Percentiles rank a stretch among this genome's conserved stretches.
Conservation (phyloP, 768 basidiomycete genomes). For the Termitomyces sp. region DNA sequence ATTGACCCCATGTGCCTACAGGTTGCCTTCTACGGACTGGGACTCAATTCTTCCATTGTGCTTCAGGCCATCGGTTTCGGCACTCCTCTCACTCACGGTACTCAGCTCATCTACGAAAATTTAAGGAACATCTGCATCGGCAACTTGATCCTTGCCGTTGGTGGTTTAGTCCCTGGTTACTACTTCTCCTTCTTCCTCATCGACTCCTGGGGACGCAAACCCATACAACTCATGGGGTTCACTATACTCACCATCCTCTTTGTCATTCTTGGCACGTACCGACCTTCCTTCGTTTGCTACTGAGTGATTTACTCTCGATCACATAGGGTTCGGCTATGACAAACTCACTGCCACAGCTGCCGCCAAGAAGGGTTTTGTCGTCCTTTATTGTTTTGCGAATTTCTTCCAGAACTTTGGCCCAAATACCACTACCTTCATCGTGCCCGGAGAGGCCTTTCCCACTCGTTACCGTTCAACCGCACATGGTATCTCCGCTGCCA, state of each 20-base stretch:
- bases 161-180: constrained; percentile 82
- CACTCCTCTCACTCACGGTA: constrained; percentile 25
- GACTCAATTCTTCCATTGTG: constrained; percentile 77
- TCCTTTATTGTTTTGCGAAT: constrained; percentile 81
- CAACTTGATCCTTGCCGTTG: constrained; percentile 69
- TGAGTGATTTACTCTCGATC: not conserved
- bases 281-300: not conserved
- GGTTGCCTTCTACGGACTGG: constrained; percentile 87
- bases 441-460: constrained; percentile 82
- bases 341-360: constrained; percentile 38
- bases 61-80: constrained; percentile 75
- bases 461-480: constrained; percentile 85
- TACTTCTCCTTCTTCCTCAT: constrained; percentile 61
- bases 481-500: constrained; percentile 80
- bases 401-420: constrained; percentile 91
- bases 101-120: constrained; percentile 43
- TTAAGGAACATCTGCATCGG: constrained; percentile 65
- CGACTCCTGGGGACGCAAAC: constrained; percentile 77
- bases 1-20: constrained; percentile 18
- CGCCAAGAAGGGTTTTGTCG: constrained; percentile 59
- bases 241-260: constrained; percentile 58
- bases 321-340: constrained; percentile 63
- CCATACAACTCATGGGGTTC: constrained; percentile 80
- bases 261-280: constrained; percentile 55
- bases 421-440: constrained; percentile 73